Evolutionary conservation across 176 grass and related monocot species (phyloP).

Genomic region (Oryza glaberrima): DNA sequence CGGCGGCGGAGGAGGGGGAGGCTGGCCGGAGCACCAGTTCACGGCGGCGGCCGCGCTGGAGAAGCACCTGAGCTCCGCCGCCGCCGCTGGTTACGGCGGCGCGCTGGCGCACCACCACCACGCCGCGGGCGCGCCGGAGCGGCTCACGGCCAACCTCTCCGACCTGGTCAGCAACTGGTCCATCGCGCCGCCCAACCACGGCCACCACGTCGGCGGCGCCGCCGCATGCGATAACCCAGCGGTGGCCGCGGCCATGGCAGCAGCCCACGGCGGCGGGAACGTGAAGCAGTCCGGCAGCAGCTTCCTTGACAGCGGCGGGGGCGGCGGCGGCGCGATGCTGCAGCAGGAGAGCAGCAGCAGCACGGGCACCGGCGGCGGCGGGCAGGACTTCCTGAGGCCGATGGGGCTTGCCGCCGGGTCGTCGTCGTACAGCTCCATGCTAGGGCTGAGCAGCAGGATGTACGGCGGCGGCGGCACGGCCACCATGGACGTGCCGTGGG

Average conservation of each 20-base stretch:
- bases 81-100: conserved; percentile 2
- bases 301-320: conserved; percentile 32
- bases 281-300: conserved; percentile 13
- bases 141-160: conserved; percentile 64
- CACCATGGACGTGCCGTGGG: conserved; percentile 65
- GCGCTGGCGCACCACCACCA: conserved; percentile 29
- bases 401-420: background rate
- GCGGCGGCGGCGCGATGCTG: conserved; percentile 20
- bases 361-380: background rate
- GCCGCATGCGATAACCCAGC: conserved; percentile 38
- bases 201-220: conserved; percentile 26
- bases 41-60: conserved; percentile 38
- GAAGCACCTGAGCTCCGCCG: conserved; percentile 44
- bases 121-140: conserved; percentile 14
- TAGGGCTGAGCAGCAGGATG: conserved; percentile 64
- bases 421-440: conserved; percentile 54
- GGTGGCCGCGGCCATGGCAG: background rate
- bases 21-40: conserved; percentile 52
- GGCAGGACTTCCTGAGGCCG: conserved; percentile 42
- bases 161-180: conserved; percentile 91
- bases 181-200: conserved; percentile 64
- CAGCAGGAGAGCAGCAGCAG: conserved; percentile 31
- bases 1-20: background rate
- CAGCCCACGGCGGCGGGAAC: background rate
- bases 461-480: conserved; percentile 25